Evolutionary conservation across 257 asterid genomes (phyloP).

Genomic region (Solanum sejunctum): DNA sequence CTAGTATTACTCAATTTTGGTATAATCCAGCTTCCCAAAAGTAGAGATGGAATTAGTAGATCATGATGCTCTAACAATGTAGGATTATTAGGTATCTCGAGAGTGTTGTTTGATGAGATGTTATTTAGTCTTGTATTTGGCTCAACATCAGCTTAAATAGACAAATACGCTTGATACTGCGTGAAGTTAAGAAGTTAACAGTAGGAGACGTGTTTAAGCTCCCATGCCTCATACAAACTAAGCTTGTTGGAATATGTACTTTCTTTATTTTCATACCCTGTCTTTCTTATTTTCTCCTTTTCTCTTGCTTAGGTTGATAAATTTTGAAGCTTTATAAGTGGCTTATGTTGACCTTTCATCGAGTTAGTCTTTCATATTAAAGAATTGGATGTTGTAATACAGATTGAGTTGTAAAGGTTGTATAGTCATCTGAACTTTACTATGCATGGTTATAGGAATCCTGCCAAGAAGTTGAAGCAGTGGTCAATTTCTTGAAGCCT

Average conservation of each 20-base stretch:
- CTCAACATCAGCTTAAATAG: neutral
- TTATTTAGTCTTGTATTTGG: neutral
- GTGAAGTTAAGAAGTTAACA: neutral
- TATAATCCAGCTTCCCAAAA: neutral
- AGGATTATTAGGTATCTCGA: neutral
- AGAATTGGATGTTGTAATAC: neutral
- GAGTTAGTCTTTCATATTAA: neutral
- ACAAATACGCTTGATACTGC: neutral
- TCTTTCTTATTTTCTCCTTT: neutral
- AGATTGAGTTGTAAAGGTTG: neutral
- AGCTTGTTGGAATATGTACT: neutral
- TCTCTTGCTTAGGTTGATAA: neutral
- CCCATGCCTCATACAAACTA: neutral
- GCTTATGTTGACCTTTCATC: neutral
- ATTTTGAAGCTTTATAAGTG: neutral
- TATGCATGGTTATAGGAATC: conserved; percentile 48
- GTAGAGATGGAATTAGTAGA: neutral
- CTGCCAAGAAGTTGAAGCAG: conserved; percentile 78
- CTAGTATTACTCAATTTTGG: neutral
- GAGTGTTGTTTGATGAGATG: neutral
- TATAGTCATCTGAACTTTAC: neutral
- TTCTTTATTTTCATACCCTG: neutral
- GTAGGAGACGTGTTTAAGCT: neutral
- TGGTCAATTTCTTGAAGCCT: conserved; percentile 74
- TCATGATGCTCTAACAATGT: neutral